Percentiles rank a stretch among this genome's conserved stretches.
Conservation (phyloP, 139 green algal genomes). For the Chlorella sp. region DNA sequence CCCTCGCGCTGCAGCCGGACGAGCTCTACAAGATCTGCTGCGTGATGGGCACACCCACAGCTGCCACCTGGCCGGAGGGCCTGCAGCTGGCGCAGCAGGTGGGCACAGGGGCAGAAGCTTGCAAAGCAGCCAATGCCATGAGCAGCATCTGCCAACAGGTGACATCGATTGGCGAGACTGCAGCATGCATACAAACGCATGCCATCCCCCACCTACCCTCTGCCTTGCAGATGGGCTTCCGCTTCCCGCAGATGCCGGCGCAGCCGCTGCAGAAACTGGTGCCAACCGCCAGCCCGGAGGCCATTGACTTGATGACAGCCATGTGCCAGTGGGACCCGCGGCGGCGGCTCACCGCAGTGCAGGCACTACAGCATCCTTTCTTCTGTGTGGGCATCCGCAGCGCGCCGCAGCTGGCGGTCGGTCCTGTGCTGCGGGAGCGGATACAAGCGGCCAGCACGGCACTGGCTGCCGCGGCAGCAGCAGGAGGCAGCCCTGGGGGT, state of each 20-base stretch:
- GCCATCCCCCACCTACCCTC: too few relatives aligned
- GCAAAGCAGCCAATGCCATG: neutral
- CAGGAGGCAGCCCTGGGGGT: neutral
- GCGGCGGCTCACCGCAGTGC: constrained; percentile 83
- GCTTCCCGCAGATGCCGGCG: constrained; percentile 74
- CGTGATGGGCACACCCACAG: constrained; percentile 90
- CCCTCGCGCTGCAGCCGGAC: constrained; percentile 74
- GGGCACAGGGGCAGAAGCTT: too few relatives aligned
- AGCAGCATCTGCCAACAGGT: too few relatives aligned
- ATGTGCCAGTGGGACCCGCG: constrained; percentile 89
- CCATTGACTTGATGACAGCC: constrained; percentile 87
- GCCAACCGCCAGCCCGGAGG: constrained; percentile 78
- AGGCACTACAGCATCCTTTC: constrained; percentile 89
- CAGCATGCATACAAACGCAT: too few relatives aligned
- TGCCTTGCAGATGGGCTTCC: constrained; percentile 39
- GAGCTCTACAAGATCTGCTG: constrained; percentile 95
- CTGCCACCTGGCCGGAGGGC: constrained; percentile 87
- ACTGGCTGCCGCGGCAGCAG: neutral
- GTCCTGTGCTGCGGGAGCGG: neutral
- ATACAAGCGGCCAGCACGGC: neutral
- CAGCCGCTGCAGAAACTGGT: constrained; percentile 81
- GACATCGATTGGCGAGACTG: too few relatives aligned
- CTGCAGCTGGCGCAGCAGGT: constrained; percentile 84
- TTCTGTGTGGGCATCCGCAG: constrained; percentile 66
- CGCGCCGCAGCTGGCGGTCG: neutral